Conservation (phyloP, 441 rosid species). For the Erysimum cheiri region DNA sequence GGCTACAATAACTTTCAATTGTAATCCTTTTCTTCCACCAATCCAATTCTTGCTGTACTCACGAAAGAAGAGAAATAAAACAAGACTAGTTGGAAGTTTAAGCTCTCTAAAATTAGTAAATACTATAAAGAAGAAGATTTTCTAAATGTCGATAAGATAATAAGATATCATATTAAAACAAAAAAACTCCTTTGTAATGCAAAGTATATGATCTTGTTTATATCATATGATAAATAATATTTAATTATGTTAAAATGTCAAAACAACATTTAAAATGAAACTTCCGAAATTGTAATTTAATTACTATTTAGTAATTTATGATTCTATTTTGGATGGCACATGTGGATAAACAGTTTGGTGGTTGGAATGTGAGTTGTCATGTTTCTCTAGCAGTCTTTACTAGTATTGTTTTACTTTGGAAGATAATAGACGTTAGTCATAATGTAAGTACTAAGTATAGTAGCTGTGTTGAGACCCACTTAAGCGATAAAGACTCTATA, state of each 20-base stretch:
- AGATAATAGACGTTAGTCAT: neutral
- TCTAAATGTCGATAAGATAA: no score
- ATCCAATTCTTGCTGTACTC: no score
- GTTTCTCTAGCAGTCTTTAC: neutral
- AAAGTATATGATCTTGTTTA: no score
- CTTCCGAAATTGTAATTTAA: neutral
- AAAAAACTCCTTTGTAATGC: no score
- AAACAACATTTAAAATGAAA: neutral
- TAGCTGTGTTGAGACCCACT: slow-evolving; percentile 17
- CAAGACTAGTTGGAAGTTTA: neutral
- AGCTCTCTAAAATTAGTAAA: no score
- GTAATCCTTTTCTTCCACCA: no score
- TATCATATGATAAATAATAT: no score
- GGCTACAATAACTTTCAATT: no score
- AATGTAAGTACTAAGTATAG: neutral
- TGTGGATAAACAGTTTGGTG: slow-evolving; percentile 16
- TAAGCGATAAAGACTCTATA: neutral
- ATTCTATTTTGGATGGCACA: neutral
- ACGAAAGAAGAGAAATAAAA: no score
- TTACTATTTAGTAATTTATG: neutral
- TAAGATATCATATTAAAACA: no score
- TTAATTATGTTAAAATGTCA: neutral
- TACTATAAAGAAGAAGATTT: no score
- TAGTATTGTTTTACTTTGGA: neutral
- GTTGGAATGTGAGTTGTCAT: slow-evolving; percentile 3